phyloP scores from a whole-genome alignment of 2,329 filamentous ascomycete genomes.

The Tolypocladium nubicola region DNA sequence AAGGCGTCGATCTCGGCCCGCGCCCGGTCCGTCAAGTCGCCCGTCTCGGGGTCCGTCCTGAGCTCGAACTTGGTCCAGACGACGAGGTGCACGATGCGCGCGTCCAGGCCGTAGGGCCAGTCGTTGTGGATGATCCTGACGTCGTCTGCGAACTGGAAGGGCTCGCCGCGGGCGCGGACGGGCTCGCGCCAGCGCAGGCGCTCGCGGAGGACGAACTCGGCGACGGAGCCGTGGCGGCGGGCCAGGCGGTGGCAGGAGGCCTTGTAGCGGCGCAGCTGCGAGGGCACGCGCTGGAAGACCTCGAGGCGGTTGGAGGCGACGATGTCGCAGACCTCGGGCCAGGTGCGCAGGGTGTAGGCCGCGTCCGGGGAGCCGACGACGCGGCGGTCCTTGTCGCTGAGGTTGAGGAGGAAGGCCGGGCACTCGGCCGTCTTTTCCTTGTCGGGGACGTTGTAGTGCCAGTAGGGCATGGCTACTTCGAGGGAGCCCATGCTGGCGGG shows the following conservation, averaged over 20 bases:
- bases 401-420: constrained; percentile 56
- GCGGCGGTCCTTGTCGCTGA: constrained; percentile 55
- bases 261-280: constrained; percentile 68
- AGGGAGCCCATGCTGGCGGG: constrained; percentile 23
- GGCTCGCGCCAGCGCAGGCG: constrained; percentile 58
- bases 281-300: constrained; percentile 65
- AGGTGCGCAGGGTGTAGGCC: constrained; percentile 52
- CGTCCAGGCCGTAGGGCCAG: constrained; percentile 85
- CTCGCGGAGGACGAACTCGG: constrained; percentile 63
- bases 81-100: constrained; percentile 70
- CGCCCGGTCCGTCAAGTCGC: constrained; percentile 55
- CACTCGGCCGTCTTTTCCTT: constrained; percentile 53
- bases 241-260: constrained; percentile 56
- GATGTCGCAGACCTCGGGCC: constrained; percentile 58
- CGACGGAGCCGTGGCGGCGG: constrained; percentile 61
- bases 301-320: constrained; percentile 59
- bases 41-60: constrained; percentile 53
- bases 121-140: constrained; percentile 76
- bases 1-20: constrained; percentile 59
- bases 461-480: constrained; percentile 46
- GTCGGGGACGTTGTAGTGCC: constrained; percentile 69
- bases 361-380: constrained; percentile 64
- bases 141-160: constrained; percentile 42
- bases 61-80: constrained; percentile 89
- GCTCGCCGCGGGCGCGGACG: constrained; percentile 19